phyloP scores from a whole-genome alignment of 2,329 filamentous ascomycete genomes.

The Incumbomyces lentus region DNA sequence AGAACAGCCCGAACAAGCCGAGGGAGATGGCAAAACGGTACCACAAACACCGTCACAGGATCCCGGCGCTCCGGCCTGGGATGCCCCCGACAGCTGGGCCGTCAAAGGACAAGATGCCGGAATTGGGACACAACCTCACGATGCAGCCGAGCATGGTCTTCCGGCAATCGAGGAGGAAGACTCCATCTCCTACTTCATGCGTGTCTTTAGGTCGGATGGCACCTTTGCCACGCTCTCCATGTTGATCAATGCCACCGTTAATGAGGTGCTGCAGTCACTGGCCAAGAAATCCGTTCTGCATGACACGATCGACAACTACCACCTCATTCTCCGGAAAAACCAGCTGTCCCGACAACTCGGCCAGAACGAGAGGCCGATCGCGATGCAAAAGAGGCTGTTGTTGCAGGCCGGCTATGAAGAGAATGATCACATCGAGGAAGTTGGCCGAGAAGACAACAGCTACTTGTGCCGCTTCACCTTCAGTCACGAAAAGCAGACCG shows the following conservation, averaged over 20 bases:
- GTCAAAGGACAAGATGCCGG: conserved; percentile 54
- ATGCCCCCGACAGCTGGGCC: conserved; percentile 93
- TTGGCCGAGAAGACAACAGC: conserved; percentile 93
- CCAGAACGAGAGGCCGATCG: conserved; percentile 66
- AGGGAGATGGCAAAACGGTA: conserved; percentile 25
- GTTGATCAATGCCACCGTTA: conserved; percentile 69
- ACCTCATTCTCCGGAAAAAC: conserved; percentile 90
- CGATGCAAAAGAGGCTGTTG: conserved; percentile 83
- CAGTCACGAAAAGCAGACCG: conserved; percentile 75
- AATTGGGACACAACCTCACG: conserved; percentile 25
- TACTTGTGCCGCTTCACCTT: conserved; percentile 96
- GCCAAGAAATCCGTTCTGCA: conserved; percentile 90
- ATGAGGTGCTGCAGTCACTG: conserved; percentile 78
- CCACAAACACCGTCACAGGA: conserved; percentile 26
- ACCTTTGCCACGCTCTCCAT: conserved; percentile 90
- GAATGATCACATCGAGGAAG: conserved; percentile 77
- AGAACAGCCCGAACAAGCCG: conserved; percentile 11
- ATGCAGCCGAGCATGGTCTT: conserved; percentile 52
- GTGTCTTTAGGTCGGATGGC: conserved; percentile 85
- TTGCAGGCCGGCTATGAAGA: conserved; percentile 87
- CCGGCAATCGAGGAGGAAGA: conserved; percentile 65
- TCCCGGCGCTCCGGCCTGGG: conserved; percentile 56
- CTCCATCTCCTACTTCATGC: conserved; percentile 73
- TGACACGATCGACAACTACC: conserved; percentile 84
- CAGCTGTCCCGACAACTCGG: conserved; percentile 74